Base-by-base conservation (phyloP, 495 filamentous ascomycete genomes). In the Hypoxylon fuscum region DNA sequence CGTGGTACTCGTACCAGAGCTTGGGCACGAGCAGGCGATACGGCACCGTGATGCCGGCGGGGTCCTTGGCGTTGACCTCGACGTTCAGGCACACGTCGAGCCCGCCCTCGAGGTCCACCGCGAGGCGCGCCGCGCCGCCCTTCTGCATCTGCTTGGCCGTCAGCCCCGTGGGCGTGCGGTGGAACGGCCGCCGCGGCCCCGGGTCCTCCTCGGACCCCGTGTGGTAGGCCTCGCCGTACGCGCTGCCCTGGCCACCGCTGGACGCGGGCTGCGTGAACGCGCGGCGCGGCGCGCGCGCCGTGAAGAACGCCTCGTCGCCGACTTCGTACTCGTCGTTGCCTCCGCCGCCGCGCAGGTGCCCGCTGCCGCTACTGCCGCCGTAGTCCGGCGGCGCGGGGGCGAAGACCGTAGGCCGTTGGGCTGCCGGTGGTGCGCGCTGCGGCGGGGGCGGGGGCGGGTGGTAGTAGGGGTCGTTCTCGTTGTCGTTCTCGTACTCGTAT, bases 11-110 rank as follows among this genome's bases (percentile, higher is more conserved):
- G 51, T 84, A 85, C 76, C 77, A 83, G 21, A 98, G 77, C 50
- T 84, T 84, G 5, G 95, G 95, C 9, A 98, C 88, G 0, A 97
- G 83, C 20, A 98, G 73, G 17, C 93, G 82, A 71, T 98, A 98
- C 25, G 92, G 89, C 40, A 85, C 83, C 2, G 95, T 98, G 63
- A 88, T 89, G n/a, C 95, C 96, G 0, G 88, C 83, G 0, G 96
- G 95, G 66, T 98, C 91, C 55, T 84, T 83, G 22, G 89, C 85
- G 63, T 86, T 90, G 62, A 97, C 84, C 76, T 98, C 95, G 65
- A 95, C 84, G 64, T 96, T 94, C 22, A 98, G 73, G 8, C 83
- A 87, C 22, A 98, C 86, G 47, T 96, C 92, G 18, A 98, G 78
- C 2, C 91, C 93, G 37, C 87, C 87, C 59, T 90, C 79, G 0